Evolutionary conservation across 257 asterid species (phyloP).

Genomic region (Fraxinus excelsior): DNA sequence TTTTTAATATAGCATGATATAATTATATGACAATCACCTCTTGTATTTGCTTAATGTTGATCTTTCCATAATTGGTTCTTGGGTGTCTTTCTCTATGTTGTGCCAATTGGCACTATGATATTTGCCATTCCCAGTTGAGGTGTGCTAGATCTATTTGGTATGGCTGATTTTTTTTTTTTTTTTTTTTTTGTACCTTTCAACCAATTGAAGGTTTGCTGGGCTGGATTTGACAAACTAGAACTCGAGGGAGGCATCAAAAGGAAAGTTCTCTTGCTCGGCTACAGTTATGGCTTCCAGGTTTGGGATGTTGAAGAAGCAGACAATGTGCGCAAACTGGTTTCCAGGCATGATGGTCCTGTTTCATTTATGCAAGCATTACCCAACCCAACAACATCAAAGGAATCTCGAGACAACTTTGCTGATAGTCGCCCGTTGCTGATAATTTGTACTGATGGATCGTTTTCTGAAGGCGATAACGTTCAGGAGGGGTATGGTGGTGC

Average conservation of each 20-base stretch:
- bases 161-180: conserved; percentile 16
- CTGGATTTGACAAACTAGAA: conserved; percentile 62
- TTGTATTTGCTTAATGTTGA: background rate
- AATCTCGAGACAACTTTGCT: conserved; percentile 58
- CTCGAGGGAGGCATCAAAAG: conserved; percentile 36
- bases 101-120: background rate
- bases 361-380: conserved; percentile 76
- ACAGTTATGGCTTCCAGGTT: conserved; percentile 78
- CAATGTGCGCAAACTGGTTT: conserved; percentile 71
- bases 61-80: background rate
- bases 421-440: conserved; percentile 73
- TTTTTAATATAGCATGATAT: background rate
- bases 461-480: conserved; percentile 56
- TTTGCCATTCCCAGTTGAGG: background rate
- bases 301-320: conserved; percentile 95
- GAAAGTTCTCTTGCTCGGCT: conserved; percentile 66
- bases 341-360: conserved; percentile 92
- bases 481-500: conserved; percentile 47
- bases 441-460: conserved; percentile 78
- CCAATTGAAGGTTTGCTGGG: conserved; percentile 75
- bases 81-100: background rate
- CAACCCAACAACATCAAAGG: conserved; percentile 55
- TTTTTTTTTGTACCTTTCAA: conserved; percentile 3
- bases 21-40: background rate
- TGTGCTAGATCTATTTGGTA: background rate